Conservation (phyloP, 1,284 basidiomycete genomes). For the Macrocystidia cucumis region DNA sequence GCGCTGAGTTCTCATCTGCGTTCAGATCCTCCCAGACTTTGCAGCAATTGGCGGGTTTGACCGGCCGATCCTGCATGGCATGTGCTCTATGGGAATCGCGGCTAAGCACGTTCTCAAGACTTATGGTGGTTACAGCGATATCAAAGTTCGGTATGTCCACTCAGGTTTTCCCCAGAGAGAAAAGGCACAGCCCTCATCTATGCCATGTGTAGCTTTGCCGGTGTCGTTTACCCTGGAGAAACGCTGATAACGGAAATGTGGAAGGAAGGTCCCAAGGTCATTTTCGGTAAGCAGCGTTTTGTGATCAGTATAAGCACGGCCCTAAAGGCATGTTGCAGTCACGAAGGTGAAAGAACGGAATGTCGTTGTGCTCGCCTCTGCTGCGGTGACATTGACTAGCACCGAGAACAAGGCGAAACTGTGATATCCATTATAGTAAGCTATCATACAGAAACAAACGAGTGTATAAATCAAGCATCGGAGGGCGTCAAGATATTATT, state of each 20-base stretch:
- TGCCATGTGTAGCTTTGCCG: constrained; percentile 59
- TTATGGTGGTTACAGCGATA: constrained; percentile 85
- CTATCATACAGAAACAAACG: not conserved
- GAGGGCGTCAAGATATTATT: not conserved
- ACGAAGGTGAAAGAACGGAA: constrained; percentile 79
- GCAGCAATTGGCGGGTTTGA: constrained; percentile 94
- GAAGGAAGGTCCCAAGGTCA: constrained; percentile 90
- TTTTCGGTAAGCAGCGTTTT: constrained; percentile 66
- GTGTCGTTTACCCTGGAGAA: constrained; percentile 93
- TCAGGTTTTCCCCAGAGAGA: not conserved
- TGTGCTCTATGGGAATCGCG: constrained; percentile 92
- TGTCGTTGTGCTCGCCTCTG: constrained; percentile 59
- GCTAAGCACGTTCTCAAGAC: constrained; percentile 91
- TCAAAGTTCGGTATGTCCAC: constrained; percentile 79
- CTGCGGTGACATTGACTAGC: constrained; percentile 64
- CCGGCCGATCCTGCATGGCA: constrained; percentile 78
- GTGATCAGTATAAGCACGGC: not conserved
- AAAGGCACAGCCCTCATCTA: not conserved
- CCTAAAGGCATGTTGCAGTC: constrained; percentile 26
- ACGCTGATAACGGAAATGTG: constrained; percentile 95
- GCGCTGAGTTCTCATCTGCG: constrained; percentile 2
- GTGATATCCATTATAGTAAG: constrained; percentile 21
- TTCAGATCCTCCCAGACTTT: constrained; percentile 86
- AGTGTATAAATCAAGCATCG: not conserved
- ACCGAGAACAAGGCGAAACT: constrained; percentile 49